A percentile compares a stretch with the other conserved stretches of the same genome.
Evolutionary conservation across 495 filamentous ascomycete genomes (phyloP).

Genomic region (Aspergillus funiculosus): DNA sequence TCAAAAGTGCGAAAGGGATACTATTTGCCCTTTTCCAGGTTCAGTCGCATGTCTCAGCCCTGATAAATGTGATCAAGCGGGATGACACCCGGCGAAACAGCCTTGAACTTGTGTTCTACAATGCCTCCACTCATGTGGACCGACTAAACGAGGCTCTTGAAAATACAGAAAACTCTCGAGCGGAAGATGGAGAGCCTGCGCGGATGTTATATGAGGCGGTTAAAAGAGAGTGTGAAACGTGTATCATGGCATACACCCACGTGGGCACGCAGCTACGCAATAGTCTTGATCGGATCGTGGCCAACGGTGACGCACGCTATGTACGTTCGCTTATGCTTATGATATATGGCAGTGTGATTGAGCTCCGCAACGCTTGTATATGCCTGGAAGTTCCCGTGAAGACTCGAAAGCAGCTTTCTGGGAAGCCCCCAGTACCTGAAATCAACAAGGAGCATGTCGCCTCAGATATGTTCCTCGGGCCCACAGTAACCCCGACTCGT

Average conservation of each 20-base stretch:
- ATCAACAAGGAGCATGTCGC: constrained; percentile 19
- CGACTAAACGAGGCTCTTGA: constrained; percentile 69
- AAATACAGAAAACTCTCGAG: constrained; percentile 47
- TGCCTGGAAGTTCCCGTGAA: constrained; percentile 33
- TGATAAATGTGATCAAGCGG: constrained; percentile 65
- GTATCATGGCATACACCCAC: constrained; percentile 70
- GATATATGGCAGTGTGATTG: constrained; percentile 73
- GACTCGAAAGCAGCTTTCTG: constrained; percentile 19
- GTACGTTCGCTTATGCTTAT: constrained; percentile 74
- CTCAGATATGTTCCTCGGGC: constrained; percentile 36
- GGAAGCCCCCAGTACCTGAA: constrained; percentile 27
- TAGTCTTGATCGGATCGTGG: constrained; percentile 63
- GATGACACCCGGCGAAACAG: constrained; percentile 61
- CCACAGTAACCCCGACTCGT: constrained; percentile 56
- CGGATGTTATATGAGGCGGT: constrained; percentile 46
- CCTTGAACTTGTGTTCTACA: constrained; percentile 72
- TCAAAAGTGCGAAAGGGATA: constrained; percentile 80
- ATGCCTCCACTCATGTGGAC: constrained; percentile 67
- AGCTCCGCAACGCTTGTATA: constrained; percentile 56
- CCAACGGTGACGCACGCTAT: constrained; percentile 70
- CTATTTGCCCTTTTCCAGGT: constrained; percentile 79
- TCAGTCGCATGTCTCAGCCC: constrained; percentile 65
- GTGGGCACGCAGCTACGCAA: constrained; percentile 64
- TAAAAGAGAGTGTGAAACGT: constrained; percentile 63
- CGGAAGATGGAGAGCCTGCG: constrained; percentile 37